Evolutionary conservation across 2,329 filamentous ascomycete species (phyloP), one percentile per base, ranked within the genome.

Genomic region (Colletotrichum truncatum): DNA sequence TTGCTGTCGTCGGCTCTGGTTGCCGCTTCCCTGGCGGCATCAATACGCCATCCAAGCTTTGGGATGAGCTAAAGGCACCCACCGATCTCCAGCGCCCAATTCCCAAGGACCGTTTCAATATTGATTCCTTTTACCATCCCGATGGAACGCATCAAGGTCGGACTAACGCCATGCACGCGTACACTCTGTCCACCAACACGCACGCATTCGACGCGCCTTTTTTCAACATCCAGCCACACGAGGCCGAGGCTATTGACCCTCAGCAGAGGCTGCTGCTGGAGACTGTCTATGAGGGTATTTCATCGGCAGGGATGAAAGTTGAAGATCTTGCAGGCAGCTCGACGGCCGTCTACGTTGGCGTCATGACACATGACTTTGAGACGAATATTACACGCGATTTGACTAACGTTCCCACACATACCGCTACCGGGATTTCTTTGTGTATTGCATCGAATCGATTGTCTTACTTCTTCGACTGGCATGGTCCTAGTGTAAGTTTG

Each of bases 221-320:
- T 64, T 78, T 77, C 66, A 57, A 60, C 32, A 72, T 75, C 41
- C 70, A 49, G 7, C 56, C 70, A 2, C 61, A 51, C 3, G 76
- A 77, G 65, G 74, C 72, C 6, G 62, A 68, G 6, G 66, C 71
- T 3, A 73, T 78, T 49, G 76, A 78, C 53, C 76, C 76, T 4
- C 75, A 77, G 62, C 76, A 76, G 30, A 73, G 75, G 1, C 28
- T 74, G 3, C 54, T 74, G 3, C 68, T 78, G 3, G 76, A 80
- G 51, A 71, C 71, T 0, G 71, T 73, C 9, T 80, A 78, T 54
- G 75, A 80, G 57, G 70, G 70, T 4, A n/a, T n/a, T n/a, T n/a
- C n/a, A n/a, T n/a, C n/a, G n/a, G n/a, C n/a, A n/a, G n/a, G n/a
- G n/a, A n/a, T n/a, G n/a, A n/a, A n/a, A n/a, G n/a, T n/a, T n/a